Evolutionary conservation across 192 early-diverging fungal genomes (phyloP).

Genomic region (Backusella circina): DNA sequence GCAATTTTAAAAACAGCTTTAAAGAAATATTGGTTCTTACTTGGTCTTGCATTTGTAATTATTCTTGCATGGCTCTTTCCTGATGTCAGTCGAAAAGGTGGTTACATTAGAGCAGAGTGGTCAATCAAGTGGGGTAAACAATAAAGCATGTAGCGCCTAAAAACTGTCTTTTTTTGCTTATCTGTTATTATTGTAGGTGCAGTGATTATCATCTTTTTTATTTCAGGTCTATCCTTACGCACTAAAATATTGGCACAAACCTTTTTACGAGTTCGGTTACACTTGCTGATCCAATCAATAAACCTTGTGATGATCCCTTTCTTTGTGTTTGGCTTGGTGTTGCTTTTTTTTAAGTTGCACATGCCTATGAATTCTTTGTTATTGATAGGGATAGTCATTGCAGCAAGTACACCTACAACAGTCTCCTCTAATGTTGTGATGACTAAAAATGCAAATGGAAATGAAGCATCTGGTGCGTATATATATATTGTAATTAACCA

Average conservation of each 20-base stretch:
- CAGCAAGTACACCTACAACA: conserved; percentile 63
- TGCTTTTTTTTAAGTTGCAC: conserved; percentile 42
- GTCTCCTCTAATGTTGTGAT: conserved; percentile 76
- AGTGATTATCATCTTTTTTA: conserved; percentile 33
- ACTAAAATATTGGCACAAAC: conserved; percentile 26
- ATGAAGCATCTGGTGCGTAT: conserved; percentile 46
- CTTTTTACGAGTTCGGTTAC: conserved; percentile 40
- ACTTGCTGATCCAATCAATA: conserved; percentile 60
- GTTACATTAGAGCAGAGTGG: conserved; percentile 53
- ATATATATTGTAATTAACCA: background rate
- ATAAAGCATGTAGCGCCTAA: background rate
- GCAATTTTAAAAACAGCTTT: background rate
- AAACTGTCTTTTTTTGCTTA: background rate
- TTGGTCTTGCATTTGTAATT: conserved; percentile 63
- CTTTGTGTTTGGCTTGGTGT: conserved; percentile 52
- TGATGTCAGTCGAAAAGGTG: conserved; percentile 47
- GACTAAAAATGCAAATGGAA: conserved; percentile 65
- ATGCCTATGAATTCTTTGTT: conserved; percentile 48
- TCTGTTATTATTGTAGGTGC: conserved; percentile 18
- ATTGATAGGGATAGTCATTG: conserved; percentile 59
- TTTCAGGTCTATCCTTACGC: conserved; percentile 33
- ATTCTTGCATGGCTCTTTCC: conserved; percentile 58
- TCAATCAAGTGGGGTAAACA: conserved; percentile 57
- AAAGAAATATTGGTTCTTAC: conserved; percentile 46
- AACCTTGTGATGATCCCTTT: conserved; percentile 56